These are phyloP conservation scores for Globisporangium spiculum DNA, from an alignment of 352 stramenopile genomes.

Conservation along the genomic window DNA sequence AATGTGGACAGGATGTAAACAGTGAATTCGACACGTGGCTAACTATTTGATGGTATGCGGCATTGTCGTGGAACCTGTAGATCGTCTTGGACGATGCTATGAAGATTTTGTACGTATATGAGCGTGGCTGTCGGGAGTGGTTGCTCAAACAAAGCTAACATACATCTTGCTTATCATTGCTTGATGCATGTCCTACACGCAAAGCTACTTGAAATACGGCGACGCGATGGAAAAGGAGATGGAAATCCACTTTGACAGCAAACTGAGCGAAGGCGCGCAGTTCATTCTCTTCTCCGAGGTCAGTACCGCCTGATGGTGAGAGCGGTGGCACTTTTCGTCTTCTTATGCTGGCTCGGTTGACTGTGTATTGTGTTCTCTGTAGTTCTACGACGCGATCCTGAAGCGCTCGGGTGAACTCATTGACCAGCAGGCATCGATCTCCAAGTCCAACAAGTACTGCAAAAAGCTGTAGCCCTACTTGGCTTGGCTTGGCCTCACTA, in stretches of 20 bases:
- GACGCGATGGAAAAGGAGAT: conserved; percentile 81
- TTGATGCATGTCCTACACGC: not conserved
- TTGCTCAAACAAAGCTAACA: not conserved
- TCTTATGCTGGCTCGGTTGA: too few species aligned
- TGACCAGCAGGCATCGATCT: conserved; percentile 46
- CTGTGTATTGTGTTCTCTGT: too few species aligned
- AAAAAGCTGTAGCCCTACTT: conserved; percentile 32
- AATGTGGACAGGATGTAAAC: not conserved
- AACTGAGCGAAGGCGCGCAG: conserved; percentile 59
- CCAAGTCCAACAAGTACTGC: conserved; percentile 46
- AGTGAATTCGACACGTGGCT: not conserved
- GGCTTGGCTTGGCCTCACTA: not conserved
- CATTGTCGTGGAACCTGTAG: conserved; percentile 21
- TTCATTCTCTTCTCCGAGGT: conserved; percentile 67
- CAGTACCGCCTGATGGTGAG: not conserved
- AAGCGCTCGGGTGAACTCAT: conserved; percentile 62
- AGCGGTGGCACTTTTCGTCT: too few species aligned
- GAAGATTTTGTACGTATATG: conserved; percentile 59
- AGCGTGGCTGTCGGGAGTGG: not conserved
- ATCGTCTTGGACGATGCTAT: conserved; percentile 77
- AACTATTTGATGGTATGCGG: not conserved
- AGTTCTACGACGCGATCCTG: conserved; percentile 64
- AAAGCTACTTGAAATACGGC: conserved; percentile 71
- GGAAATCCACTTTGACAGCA: conserved; percentile 65
- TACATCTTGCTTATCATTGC: not conserved